A percentile compares a stretch with the other conserved stretches of the same genome.
Evolutionary conservation across 306 rosid genomes (phyloP).

Genomic region (Corylus heterophylla): DNA sequence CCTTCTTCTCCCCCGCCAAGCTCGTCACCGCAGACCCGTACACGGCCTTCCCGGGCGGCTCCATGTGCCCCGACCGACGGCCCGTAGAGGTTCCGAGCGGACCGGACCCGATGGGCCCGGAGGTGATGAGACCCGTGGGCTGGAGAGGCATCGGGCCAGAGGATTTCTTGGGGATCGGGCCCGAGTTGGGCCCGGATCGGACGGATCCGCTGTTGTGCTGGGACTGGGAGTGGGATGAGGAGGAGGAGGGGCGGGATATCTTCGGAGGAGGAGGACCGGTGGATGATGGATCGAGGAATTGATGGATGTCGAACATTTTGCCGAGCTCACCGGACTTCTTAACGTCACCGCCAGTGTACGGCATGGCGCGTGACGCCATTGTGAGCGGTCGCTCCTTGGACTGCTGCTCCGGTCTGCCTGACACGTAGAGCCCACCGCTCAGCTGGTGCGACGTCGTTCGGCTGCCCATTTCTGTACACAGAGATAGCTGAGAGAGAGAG

Average conservation of each 20-base stretch:
- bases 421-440: constrained; percentile 84
- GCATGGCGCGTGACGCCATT: constrained; percentile 81
- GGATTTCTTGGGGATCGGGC: constrained; percentile 51
- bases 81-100: constrained; percentile 49
- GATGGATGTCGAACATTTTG: constrained; percentile 82
- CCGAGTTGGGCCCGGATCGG: constrained; percentile 89
- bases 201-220: constrained; percentile 63
- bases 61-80: constrained; percentile 54
- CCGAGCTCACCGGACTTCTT: constrained; percentile 94
- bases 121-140: constrained; percentile 74
- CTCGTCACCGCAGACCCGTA: constrained; percentile 90
- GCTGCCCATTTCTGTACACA: constrained; percentile 45
- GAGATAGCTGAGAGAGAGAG: constrained; percentile 1
- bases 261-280: constrained; percentile 36
- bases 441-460: constrained; percentile 92
- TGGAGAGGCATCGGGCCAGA: constrained; percentile 67
- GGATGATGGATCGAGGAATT: constrained; percentile 28
- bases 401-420: constrained; percentile 84
- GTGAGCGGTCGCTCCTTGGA: constrained; percentile 78
- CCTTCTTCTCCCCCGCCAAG: constrained; percentile 52
- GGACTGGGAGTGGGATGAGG: constrained; percentile 81
- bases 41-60: constrained; percentile 55
- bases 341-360: constrained; percentile 93
- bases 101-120: constrained; percentile 74
- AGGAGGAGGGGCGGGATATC: constrained; percentile 58